Percentiles rank a stretch among this genome's conserved stretches.
These are phyloP conservation scores for Candolleomyces aberdarensis DNA, from an alignment of 768 basidiomycete genomes.

Conservation along the genomic window DNA sequence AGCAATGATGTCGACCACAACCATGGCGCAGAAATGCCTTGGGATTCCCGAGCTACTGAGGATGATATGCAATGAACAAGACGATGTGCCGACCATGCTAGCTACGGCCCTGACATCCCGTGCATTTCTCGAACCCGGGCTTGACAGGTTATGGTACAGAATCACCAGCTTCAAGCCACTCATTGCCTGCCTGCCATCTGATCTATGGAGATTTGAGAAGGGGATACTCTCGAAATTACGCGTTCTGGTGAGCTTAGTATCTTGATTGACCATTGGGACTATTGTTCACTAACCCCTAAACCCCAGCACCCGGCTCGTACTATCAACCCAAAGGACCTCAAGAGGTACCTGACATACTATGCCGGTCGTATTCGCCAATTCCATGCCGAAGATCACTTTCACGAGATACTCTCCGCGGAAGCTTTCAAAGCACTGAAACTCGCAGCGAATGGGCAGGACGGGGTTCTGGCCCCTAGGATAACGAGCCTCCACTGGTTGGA, in stretches of 20 bases:
- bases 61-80: not conserved
- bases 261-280: not conserved
- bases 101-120: not conserved
- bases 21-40: not conserved
- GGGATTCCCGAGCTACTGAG: not conserved
- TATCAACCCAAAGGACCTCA: not conserved
- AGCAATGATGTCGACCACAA: not conserved
- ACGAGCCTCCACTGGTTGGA: not conserved
- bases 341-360: not conserved
- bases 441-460: not conserved
- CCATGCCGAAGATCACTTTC: not conserved
- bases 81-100: not conserved
- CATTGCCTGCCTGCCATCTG: not conserved
- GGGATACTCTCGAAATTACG: not conserved
- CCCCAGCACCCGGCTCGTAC: not conserved
- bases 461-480: not conserved
- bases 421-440: not conserved
- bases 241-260: not conserved
- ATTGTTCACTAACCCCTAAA: not conserved
- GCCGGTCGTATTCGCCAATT: not conserved
- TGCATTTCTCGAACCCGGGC: not conserved
- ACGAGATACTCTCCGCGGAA: not conserved
- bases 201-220: not conserved
- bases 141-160: not conserved
- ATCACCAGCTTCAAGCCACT: not conserved